These are phyloP conservation scores for Dryas alaskensis DNA, from an alignment of 306 rosid genomes.

Conservation along the genomic window DNA sequence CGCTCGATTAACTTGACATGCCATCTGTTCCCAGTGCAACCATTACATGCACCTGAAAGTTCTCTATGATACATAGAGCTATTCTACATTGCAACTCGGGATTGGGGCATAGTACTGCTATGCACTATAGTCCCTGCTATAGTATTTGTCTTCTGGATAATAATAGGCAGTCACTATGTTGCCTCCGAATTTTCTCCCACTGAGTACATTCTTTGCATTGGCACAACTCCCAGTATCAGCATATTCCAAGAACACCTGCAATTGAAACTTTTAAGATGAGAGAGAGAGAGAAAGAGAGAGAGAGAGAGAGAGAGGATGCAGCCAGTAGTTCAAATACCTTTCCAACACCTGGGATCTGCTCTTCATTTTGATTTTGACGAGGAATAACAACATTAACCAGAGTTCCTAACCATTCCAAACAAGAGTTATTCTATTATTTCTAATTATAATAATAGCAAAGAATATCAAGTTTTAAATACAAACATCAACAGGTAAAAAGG, in stretches of 20 bases:
- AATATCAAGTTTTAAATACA: not conserved
- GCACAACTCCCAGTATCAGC: slow-evolving; percentile 44
- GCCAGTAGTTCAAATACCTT: slow-evolving; percentile 46
- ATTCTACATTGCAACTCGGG: not conserved
- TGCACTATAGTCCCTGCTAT: slow-evolving; percentile 43
- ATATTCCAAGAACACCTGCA: slow-evolving; percentile 79
- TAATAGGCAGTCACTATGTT: slow-evolving; percentile 55
- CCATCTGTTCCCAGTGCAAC: not conserved
- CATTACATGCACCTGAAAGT: not conserved
- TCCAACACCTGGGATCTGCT: slow-evolving; percentile 54
- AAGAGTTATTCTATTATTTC: slow-evolving; percentile 1
- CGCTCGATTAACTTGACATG: not conserved
- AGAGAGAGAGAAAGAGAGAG: too few species aligned
- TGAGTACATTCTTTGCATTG: slow-evolving; percentile 58
- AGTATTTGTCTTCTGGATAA: slow-evolving; percentile 64
- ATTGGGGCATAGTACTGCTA: slow-evolving; percentile 2
- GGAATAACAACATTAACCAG: slow-evolving; percentile 70
- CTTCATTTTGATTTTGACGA: slow-evolving; percentile 49
- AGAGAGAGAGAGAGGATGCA: slow-evolving; percentile 1
- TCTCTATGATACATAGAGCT: not conserved
- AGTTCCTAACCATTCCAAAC: slow-evolving; percentile 47
- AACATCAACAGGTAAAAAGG: not conserved
- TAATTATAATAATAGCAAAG: not conserved
- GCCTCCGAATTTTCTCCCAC: slow-evolving; percentile 77
- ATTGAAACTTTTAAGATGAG: not conserved